A percentile compares a stretch with the other conserved stretches of the same genome.
Evolutionary conservation across 2,329 filamentous ascomycete genomes (phyloP).

Genomic region (Thermothelomyces thermophilus): DNA sequence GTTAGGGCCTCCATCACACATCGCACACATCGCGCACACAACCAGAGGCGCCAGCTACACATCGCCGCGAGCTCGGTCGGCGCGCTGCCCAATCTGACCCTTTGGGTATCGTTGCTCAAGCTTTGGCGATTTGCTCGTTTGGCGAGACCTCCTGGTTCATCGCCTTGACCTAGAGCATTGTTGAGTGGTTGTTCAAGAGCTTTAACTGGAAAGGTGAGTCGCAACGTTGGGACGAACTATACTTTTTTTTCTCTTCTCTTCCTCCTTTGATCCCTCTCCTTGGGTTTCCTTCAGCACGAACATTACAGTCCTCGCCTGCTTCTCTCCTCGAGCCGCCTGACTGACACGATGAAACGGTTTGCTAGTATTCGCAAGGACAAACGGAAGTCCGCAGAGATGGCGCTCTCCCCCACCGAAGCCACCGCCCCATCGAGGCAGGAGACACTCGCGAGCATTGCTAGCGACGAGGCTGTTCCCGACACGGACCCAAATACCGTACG

Average conservation of each 20-base stretch:
- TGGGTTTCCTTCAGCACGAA: not conserved
- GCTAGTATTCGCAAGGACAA: constrained; percentile 12
- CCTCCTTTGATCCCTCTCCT: not conserved
- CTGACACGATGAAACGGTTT: constrained; percentile 16
- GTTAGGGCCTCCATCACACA: too few relatives aligned
- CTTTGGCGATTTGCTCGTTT: not conserved
- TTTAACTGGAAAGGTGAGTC: not conserved
- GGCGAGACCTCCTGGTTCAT: not conserved
- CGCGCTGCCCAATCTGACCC: constrained; percentile 8
- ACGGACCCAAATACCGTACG: constrained; percentile 52
- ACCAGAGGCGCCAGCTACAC: too few relatives aligned
- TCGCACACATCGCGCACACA: too few relatives aligned
- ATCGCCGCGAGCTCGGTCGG: too few relatives aligned
- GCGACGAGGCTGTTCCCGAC: constrained; percentile 54
- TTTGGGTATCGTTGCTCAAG: not conserved
- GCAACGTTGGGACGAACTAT: constrained; percentile 5
- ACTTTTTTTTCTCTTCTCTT: not conserved
- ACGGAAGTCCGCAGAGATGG: constrained; percentile 14
- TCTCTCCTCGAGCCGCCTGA: not conserved
- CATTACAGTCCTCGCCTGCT: not conserved
- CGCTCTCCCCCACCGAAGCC: constrained; percentile 1
- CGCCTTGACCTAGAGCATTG: too few relatives aligned
- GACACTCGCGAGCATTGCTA: constrained; percentile 39
- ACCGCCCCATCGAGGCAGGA: constrained; percentile 41
- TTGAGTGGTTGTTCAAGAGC: not conserved